Evolutionary conservation across 2,329 filamentous ascomycete species (phyloP).

Genomic region (Coniochaeta pulveracea): DNA sequence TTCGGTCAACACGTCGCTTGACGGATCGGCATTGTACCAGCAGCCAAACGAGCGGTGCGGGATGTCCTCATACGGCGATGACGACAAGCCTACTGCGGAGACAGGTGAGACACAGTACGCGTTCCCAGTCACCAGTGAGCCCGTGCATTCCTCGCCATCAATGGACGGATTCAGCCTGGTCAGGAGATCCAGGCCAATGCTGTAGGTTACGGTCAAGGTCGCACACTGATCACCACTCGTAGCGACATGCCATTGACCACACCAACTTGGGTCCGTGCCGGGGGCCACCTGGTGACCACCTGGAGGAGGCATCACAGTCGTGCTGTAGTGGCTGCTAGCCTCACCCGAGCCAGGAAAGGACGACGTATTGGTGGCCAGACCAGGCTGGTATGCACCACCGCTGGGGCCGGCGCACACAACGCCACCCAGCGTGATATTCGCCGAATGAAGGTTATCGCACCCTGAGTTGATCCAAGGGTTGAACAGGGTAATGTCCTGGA

Average conservation of each 20-base stretch:
- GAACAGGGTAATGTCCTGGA: neutral
- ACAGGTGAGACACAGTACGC: neutral
- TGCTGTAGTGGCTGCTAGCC: no score
- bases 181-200: neutral
- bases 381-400: no score
- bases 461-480: neutral
- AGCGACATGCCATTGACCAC: neutral
- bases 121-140: neutral
- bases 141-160: neutral
- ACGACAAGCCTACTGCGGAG: neutral
- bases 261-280: neutral
- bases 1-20: neutral
- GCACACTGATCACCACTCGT: neutral
- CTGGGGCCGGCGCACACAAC: neutral
- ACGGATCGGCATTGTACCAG: neutral
- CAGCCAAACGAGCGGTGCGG: neutral
- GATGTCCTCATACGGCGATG: neutral
- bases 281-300: neutral
- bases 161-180: neutral
- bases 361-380: no score
- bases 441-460: neutral
- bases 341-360: no score
- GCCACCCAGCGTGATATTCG: neutral
- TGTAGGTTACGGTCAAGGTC: neutral
- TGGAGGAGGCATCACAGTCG: neutral